These are phyloP conservation scores for Aspergillus cavernicola DNA, from an alignment of 495 filamentous ascomycete genomes.

Conservation along the genomic window DNA sequence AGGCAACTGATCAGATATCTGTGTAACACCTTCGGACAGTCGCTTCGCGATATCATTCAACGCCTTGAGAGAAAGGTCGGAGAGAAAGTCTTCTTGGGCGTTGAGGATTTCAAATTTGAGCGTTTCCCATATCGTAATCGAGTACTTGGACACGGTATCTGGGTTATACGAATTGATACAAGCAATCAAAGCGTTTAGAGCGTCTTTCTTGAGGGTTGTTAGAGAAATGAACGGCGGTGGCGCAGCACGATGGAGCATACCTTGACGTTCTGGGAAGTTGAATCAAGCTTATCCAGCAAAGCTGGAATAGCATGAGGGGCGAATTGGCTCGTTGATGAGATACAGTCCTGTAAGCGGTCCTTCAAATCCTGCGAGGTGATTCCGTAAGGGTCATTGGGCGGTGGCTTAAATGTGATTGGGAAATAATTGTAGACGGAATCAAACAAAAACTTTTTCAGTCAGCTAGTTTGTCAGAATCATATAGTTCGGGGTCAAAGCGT, in stretches of 20 bases:
- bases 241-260: slow-evolving; percentile 27
- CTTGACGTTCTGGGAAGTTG: slow-evolving; percentile 70
- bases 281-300: slow-evolving; percentile 72
- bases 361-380: slow-evolving; percentile 74
- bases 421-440: slow-evolving; percentile 78
- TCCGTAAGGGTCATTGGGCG: slow-evolving; percentile 70
- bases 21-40: slow-evolving; percentile 50
- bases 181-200: slow-evolving; percentile 60
- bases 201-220: slow-evolving; percentile 55
- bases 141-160: slow-evolving; percentile 62
- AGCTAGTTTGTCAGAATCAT: slow-evolving; percentile 13
- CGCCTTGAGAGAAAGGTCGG: slow-evolving; percentile 54
- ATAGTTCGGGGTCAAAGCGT: slow-evolving; percentile 9
- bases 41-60: slow-evolving; percentile 54
- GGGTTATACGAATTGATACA: slow-evolving; percentile 60
- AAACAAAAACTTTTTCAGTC: slow-evolving; percentile 53
- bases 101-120: slow-evolving; percentile 76
- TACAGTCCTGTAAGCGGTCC: slow-evolving; percentile 63
- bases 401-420: slow-evolving; percentile 72
- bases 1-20: slow-evolving; percentile 46
- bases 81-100: slow-evolving; percentile 67
- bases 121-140: slow-evolving; percentile 67
- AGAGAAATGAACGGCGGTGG: slow-evolving; percentile 15
- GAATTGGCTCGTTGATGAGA: slow-evolving; percentile 64
- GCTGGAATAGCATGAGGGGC: slow-evolving; percentile 67